Evolutionary conservation across 164 flowering plant species (phyloP).

Genomic region (Brasenia schreberi): DNA sequence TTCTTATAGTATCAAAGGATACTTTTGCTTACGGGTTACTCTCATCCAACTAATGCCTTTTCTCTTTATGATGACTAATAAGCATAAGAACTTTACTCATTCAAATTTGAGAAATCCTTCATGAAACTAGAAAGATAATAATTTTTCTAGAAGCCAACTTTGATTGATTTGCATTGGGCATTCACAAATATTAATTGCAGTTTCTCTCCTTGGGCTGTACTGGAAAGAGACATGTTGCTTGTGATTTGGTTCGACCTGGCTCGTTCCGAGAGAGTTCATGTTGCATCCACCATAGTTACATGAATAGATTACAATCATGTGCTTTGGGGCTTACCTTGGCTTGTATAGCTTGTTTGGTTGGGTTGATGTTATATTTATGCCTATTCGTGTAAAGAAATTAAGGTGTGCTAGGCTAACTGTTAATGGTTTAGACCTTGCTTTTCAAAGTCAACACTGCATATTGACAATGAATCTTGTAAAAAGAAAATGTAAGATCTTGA

Average conservation of each 20-base stretch:
- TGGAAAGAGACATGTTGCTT: neutral
- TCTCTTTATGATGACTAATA: neutral
- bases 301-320: no score
- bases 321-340: no score
- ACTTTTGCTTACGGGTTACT: neutral
- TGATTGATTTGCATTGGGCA: neutral
- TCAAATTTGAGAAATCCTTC: no score
- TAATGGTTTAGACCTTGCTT: no score
- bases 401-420: no score
- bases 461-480: no score
- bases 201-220: neutral
- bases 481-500: no score
- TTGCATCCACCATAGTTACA: no score
- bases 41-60: neutral
- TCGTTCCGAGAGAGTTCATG: neutral
- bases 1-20: neutral
- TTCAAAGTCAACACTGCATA: no score
- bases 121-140: neutral
- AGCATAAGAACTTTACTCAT: neutral
- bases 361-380: no score
- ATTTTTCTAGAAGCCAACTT: neutral
- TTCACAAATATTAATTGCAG: neutral
- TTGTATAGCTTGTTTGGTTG: no score
- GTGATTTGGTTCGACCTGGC: neutral
- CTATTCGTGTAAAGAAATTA: no score